These are phyloP conservation scores for Calocybe gangraenosa DNA, from an alignment of 768 basidiomycete genomes.

Conservation along the genomic window DNA sequence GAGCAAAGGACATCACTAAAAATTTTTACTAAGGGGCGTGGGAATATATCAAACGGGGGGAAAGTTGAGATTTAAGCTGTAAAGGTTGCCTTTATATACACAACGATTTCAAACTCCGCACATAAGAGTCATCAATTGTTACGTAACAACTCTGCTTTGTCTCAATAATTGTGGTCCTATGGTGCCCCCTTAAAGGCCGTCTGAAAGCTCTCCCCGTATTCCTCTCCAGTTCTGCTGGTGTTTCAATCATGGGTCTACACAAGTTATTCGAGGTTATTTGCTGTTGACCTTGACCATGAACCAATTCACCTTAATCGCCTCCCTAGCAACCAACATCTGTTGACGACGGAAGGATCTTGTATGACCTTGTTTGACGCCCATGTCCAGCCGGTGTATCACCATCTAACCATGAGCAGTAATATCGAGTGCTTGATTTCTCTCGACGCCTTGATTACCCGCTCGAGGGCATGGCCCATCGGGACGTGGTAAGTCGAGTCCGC, in stretches of 20 bases:
- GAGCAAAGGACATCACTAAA: slow-evolving; percentile 52
- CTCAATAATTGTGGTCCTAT: slow-evolving; percentile 18
- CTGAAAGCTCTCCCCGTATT: slow-evolving; percentile 1
- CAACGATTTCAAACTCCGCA: slow-evolving; percentile 41
- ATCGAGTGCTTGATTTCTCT: slow-evolving; percentile 3
- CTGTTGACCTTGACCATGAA: slow-evolving; percentile 1
- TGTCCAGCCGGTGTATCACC: slow-evolving; percentile 4
- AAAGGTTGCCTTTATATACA: slow-evolving; percentile 41
- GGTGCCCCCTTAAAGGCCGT: slow-evolving; percentile 2
- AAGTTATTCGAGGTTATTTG: too few species aligned
- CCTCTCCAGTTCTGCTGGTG: too few species aligned
- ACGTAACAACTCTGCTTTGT: slow-evolving; percentile 40
- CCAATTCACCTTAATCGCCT: not conserved
- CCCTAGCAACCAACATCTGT: slow-evolving; percentile 10
- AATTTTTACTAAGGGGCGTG: slow-evolving; percentile 33
- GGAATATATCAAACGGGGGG: slow-evolving; percentile 36
- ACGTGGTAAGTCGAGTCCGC: not conserved
- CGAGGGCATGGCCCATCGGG: too few species aligned
- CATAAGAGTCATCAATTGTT: slow-evolving; percentile 32
- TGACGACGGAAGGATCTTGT: not conserved
- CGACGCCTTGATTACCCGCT: not conserved
- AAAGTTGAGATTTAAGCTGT: slow-evolving; percentile 24
- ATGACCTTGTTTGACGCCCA: slow-evolving; percentile 6
- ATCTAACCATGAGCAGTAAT: slow-evolving; percentile 12
- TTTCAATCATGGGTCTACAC: too few species aligned